phyloP scores from a whole-genome alignment of 352 stramenopile genomes.

The Pythium aphanidermatum region DNA sequence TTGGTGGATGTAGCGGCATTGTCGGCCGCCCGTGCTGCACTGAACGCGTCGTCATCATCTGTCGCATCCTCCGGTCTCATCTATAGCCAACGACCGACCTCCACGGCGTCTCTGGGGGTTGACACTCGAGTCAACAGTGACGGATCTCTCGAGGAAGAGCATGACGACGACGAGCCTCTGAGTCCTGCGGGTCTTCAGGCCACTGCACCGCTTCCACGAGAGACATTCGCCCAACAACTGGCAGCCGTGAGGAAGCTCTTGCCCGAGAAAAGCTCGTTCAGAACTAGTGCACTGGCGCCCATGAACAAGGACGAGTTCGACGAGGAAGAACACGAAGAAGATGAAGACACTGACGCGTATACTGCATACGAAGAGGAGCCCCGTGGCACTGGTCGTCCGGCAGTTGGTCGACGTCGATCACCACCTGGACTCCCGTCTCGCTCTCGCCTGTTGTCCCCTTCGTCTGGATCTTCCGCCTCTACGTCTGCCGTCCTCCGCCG shows the following conservation, averaged over 20 bases:
- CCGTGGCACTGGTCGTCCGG: too few species aligned
- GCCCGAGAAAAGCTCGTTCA: too few species aligned
- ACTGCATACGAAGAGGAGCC: too few species aligned
- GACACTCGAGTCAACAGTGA: too few species aligned
- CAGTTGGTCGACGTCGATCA: too few species aligned
- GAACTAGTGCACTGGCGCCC: too few species aligned
- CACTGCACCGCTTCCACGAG: conserved; percentile 1
- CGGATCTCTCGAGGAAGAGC: conserved; percentile 4
- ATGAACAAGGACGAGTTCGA: conserved; percentile 1
- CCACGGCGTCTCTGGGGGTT: too few species aligned
- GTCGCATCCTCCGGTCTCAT: conserved; percentile 6
- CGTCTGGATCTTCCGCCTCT: neutral
- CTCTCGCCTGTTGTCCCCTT: too few species aligned
- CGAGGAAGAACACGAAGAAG: conserved; percentile 1
- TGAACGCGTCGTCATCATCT: conserved; percentile 10
- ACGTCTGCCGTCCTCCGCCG: too few species aligned
- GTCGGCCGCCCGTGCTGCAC: neutral
- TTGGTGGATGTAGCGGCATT: too few species aligned
- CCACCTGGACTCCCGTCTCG: too few species aligned
- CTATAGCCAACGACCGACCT: too few species aligned
- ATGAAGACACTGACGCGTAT: neutral
- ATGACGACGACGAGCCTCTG: neutral
- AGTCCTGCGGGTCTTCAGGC: neutral
- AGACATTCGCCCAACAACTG: conserved; percentile 1
- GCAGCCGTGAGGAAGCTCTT: conserved; percentile 1